phyloP scores from a whole-genome alignment of 495 filamentous ascomycete species.

The Aspergillus mulundensis region DNA sequence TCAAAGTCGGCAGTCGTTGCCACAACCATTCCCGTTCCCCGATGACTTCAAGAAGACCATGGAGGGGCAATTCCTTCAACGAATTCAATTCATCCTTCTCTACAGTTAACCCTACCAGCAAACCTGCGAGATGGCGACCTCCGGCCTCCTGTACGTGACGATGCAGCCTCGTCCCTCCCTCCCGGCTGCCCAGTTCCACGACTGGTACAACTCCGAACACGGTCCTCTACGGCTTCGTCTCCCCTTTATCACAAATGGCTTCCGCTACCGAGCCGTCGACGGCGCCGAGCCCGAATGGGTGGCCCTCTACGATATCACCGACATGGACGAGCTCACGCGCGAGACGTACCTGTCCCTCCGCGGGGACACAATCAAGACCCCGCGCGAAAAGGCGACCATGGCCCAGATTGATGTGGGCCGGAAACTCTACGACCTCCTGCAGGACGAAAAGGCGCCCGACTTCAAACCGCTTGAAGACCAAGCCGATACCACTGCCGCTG shows the following conservation, averaged over 20 bases:
- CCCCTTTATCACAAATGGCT: slow-evolving; percentile 69
- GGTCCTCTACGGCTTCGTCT: slow-evolving; percentile 71
- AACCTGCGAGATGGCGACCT: slow-evolving; percentile 33
- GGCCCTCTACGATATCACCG: slow-evolving; percentile 74
- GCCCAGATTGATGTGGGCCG: slow-evolving; percentile 68
- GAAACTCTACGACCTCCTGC: slow-evolving; percentile 61
- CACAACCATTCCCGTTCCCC: slow-evolving; percentile 3
- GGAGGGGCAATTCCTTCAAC: not conserved
- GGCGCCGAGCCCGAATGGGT: slow-evolving; percentile 59
- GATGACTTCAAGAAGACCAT: slow-evolving; percentile 6
- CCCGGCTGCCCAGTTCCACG: slow-evolving; percentile 68
- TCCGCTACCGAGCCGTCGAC: slow-evolving; percentile 70
- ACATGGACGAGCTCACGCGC: slow-evolving; percentile 63
- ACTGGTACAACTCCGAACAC: slow-evolving; percentile 91
- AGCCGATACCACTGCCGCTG: slow-evolving; percentile 55
- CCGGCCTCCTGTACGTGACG: slow-evolving; percentile 72
- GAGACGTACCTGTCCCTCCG: slow-evolving; percentile 64
- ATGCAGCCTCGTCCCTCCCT: slow-evolving; percentile 67
- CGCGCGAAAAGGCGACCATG: slow-evolving; percentile 72
- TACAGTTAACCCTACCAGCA: not conserved
- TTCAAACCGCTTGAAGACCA: slow-evolving; percentile 56
- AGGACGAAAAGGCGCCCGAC: slow-evolving; percentile 44
- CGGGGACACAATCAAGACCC: slow-evolving; percentile 57
- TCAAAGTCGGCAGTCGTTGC: slow-evolving; percentile 14
- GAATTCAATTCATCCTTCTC: not conserved